Base-by-base conservation (phyloP, 139 green algal species). In the Auxenochlorella protothecoides region DNA sequence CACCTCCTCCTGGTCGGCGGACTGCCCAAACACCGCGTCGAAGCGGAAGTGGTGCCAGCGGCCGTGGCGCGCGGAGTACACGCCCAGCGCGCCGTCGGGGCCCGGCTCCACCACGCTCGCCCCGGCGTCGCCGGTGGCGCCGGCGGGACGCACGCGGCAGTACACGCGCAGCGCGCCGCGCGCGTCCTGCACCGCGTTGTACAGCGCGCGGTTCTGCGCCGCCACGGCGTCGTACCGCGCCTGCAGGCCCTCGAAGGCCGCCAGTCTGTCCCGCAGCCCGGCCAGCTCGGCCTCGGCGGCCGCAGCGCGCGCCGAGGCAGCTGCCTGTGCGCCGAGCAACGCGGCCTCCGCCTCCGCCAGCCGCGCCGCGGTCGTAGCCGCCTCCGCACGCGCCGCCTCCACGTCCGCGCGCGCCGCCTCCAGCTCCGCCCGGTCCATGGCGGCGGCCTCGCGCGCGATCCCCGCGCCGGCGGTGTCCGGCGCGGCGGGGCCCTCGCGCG, bases 161-260 rank as follows among this genome's bases (percentile, higher is more conserved):
- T 91, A 96, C 2, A 96, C 91, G 51, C 91, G 81, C 78, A 96
- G 96, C 74, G 78, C 86, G 71, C 91, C 91, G 57, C 88, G 86
- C 13, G 96, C 74, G 79, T 97, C 91, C 72, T 86, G 89, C 15
- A 97, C 85, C 55, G 81, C 80, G 76, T 96, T 96, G 77, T 96
- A 96, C 53, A 93, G 72, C 69, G 84, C 74, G 14, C 79, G 72
- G 66, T 91, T 88, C 59, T 88, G 83, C 52, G 89, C 80, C 52
- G 74, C 53, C 5, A 88, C 74, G 52, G 9, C 53, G 52, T 62
- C 68, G 55, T 88, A 89, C 69, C 84, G 83, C 11, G 74, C 68
- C 8, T 82, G 71, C 55, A 90, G 75, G 13, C 27, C 27, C 27
- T 44, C 27, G 27, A 44, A 44, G 27, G 27, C 27, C 27, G 27